These are phyloP conservation scores for Sporothrix mexicana DNA, from an alignment of 2,329 filamentous ascomycete species.

Conservation along the genomic window DNA sequence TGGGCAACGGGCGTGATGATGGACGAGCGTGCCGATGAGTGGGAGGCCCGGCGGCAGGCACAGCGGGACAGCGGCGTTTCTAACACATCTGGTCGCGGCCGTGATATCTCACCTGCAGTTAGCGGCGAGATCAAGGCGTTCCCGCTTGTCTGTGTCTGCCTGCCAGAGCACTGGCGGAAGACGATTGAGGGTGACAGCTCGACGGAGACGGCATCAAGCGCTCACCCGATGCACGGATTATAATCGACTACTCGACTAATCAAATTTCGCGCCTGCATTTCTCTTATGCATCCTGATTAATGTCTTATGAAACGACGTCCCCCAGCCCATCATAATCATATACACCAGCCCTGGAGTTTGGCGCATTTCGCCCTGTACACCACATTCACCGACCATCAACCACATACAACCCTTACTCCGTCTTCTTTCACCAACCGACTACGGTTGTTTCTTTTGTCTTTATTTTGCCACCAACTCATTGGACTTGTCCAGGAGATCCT, in stretches of 20 bases:
- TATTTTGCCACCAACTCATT: not conserved
- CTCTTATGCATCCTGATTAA: slow-evolving; percentile 39
- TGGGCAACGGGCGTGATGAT: slow-evolving; percentile 94
- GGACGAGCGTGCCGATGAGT: slow-evolving; percentile 84
- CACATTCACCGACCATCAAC: slow-evolving; percentile 37
- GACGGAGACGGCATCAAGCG: slow-evolving; percentile 65
- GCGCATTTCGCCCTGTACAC: slow-evolving; percentile 33
- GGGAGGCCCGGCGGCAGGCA: slow-evolving; percentile 74
- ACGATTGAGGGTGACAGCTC: slow-evolving; percentile 90
- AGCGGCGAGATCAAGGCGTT: slow-evolving; percentile 95
- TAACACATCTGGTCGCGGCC: slow-evolving; percentile 69
- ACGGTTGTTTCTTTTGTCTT: slow-evolving; percentile 25
- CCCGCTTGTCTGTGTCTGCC: slow-evolving; percentile 92
- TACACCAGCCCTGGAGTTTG: slow-evolving; percentile 21
- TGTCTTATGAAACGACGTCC: slow-evolving; percentile 43
- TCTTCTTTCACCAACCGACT: not conserved
- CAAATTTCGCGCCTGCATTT: not conserved
- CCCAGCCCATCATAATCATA: slow-evolving; percentile 31
- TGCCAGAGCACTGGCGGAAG: slow-evolving; percentile 95
- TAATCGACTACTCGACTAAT: slow-evolving; percentile 35
- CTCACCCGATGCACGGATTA: slow-evolving; percentile 42
- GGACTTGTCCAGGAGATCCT: not conserved
- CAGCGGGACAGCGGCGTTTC: slow-evolving; percentile 95
- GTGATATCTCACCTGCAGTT: slow-evolving; percentile 66
- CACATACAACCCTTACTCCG: slow-evolving; percentile 32